Conservation (phyloP, 176 grass and related monocot species). For the Bromus sterilis region DNA sequence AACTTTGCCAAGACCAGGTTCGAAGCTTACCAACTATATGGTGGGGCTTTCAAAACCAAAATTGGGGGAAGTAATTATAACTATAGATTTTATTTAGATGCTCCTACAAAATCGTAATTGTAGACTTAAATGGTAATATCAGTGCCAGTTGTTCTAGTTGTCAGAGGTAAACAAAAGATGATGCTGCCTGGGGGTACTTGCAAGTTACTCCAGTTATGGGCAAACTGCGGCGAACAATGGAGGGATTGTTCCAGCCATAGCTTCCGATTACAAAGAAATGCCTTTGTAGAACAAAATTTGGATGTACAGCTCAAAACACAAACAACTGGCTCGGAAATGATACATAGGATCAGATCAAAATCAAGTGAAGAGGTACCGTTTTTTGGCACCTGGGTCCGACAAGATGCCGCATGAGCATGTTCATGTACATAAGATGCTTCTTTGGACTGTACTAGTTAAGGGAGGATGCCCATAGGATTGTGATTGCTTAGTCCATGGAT, state of each 20-base stretch:
- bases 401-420: neutral
- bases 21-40: neutral
- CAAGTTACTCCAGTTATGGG: neutral
- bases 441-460: slow-evolving; percentile 19
- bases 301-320: slow-evolving; percentile 28
- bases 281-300: neutral
- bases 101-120: neutral
- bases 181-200: neutral
- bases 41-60: neutral
- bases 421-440: slow-evolving; percentile 23
- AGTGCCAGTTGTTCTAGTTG: neutral
- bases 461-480: slow-evolving; percentile 9
- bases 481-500: slow-evolving; percentile 21
- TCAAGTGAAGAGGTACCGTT: neutral
- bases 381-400: slow-evolving; percentile 5
- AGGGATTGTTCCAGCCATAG: neutral
- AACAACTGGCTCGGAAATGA: neutral
- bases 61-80: neutral
- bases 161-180: neutral
- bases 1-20: neutral
- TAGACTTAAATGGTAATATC: neutral
- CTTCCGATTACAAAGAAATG: neutral
- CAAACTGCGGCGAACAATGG: neutral
- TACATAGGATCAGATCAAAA: neutral
- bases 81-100: neutral